A percentile compares a stretch with the other conserved stretches of the same genome.
These are phyloP conservation scores for Ascochyta clinopodiicola DNA, from an alignment of 2,329 filamentous ascomycete species.

Conservation along the genomic window DNA sequence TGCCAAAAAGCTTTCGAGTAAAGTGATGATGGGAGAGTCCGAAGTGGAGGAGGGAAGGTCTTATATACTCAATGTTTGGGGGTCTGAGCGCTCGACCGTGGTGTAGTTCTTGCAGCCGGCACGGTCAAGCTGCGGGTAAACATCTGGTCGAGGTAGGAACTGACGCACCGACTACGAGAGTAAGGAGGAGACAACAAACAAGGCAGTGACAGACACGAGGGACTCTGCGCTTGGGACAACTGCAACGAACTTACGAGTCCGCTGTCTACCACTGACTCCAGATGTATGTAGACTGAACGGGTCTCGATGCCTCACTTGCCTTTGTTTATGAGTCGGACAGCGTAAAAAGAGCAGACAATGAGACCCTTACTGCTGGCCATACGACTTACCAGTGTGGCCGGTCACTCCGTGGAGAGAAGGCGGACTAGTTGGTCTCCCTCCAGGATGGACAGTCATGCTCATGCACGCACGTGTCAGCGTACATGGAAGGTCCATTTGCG, in stretches of 20 bases:
- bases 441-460: not conserved
- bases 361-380: too few relatives aligned
- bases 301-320: not conserved
- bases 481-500: not conserved
- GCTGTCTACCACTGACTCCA: not conserved
- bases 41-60: not conserved
- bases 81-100: not conserved
- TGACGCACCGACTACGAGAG: not conserved
- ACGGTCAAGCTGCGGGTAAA: not conserved
- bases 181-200: not conserved
- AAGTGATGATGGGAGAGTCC: conserved; percentile 1
- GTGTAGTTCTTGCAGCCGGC: not conserved
- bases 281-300: not conserved
- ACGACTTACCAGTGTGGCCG: not conserved
- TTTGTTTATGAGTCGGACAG: not conserved
- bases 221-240: not conserved
- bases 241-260: too few relatives aligned
- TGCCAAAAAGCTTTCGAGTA: conserved; percentile 3
- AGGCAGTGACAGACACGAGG: not conserved
- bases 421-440: not conserved
- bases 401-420: not conserved
- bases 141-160: not conserved
- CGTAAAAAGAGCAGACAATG: not conserved
- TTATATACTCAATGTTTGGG: conserved; percentile 2
- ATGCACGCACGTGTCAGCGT: not conserved